These are phyloP conservation scores for Clitopilus hobsonii DNA, from an alignment of 768 basidiomycete species.

Conservation along the genomic window DNA sequence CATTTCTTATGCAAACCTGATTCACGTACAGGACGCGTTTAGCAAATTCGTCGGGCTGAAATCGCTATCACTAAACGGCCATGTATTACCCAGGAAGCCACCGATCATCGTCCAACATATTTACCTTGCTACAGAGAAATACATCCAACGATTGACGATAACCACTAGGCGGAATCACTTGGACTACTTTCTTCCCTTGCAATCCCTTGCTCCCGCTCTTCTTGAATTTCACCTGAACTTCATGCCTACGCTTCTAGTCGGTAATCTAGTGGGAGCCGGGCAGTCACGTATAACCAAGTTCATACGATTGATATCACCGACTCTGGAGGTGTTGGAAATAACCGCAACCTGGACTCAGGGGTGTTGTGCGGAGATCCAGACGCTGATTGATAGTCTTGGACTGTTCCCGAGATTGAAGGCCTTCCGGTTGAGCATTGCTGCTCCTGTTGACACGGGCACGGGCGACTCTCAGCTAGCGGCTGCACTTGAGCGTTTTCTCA, in stretches of 20 bases:
- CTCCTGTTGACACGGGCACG: neutral
- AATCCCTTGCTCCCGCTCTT: neutral
- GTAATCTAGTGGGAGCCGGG: no score
- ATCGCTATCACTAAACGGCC: neutral
- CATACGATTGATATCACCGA: neutral
- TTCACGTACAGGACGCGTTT: neutral
- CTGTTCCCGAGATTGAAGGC: neutral
- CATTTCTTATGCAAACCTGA: neutral
- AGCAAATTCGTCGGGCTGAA: neutral
- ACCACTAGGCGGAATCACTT: neutral
- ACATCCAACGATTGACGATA: neutral
- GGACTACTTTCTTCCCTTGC: neutral
- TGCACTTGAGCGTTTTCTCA: neutral
- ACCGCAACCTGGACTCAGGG: neutral
- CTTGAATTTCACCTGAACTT: no score
- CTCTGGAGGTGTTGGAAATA: neutral
- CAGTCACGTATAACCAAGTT: neutral
- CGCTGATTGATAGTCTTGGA: neutral
- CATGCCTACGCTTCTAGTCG: no score
- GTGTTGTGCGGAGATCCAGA: neutral
- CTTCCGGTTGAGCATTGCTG: neutral
- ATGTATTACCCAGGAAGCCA: neutral
- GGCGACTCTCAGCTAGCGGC: neutral
- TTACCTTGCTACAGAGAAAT: neutral
- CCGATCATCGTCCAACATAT: neutral